A percentile compares a stretch with the other conserved stretches of the same genome.
Evolutionary conservation across 441 rosid species (phyloP).

Genomic region (Sinapis alba): DNA sequence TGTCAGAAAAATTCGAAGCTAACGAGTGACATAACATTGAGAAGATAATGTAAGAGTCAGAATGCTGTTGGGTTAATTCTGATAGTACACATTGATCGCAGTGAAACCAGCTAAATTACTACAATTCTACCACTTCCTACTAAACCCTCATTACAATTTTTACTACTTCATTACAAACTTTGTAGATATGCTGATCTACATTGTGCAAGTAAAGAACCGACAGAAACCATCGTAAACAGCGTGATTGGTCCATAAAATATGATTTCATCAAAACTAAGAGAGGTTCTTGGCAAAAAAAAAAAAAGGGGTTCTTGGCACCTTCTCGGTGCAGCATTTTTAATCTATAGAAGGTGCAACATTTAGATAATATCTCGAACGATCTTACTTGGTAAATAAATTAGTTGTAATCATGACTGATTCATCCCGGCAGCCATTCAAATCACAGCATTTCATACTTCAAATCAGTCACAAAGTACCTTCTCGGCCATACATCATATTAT

Average conservation of each 20-base stretch:
- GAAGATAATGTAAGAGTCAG: conserved; percentile 15
- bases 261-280: background rate
- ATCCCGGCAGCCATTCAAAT: conserved; percentile 11
- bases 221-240: background rate
- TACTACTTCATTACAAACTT: background rate
- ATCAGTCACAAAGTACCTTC: conserved; percentile 11
- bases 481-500: conserved; percentile 12
- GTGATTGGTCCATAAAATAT: background rate
- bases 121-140: background rate
- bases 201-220: background rate
- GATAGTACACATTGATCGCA: conserved; percentile 13
- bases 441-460: conserved; percentile 6
- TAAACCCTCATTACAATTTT: background rate
- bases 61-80: background rate
- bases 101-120: background rate
- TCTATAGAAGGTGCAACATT: background rate
- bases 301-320: background rate
- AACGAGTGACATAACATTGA: conserved; percentile 24
- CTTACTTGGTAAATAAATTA: background rate
- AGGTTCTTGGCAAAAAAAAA: background rate
- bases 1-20: conserved; percentile 24
- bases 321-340: background rate
- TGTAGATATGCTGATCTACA: background rate
- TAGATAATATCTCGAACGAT: background rate
- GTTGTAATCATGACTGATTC: background rate